Base-by-base conservation (phyloP, 83 land plant species). In the Picea abies region DNA sequence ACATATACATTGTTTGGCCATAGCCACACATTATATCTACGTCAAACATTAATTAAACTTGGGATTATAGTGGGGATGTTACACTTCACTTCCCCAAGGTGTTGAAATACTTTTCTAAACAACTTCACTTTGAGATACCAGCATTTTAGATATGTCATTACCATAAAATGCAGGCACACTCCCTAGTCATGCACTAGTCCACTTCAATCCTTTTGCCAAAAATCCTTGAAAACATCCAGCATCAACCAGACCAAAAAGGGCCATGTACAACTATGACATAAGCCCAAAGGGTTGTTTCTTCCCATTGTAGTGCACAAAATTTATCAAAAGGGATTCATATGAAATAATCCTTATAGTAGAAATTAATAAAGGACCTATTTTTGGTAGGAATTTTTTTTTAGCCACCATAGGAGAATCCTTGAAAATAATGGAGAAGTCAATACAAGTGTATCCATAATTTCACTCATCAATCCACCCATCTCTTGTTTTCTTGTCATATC, bases 351-450 rank as follows among this genome's bases (percentile, higher is more conserved):
- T 84, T 39, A 94, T 86, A 5, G 98, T 80, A 20, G 98, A 84
- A 32, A 97, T 97, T 65, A 96, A 96, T 80, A 96, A 92, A 20
- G 99, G 96, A 9, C 99, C 98, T 0, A 92, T 88, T 89, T 92
- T 96, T 20, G 98, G 98, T 3, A 97, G 60, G 25, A 95, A 91
- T 71, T 87, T 92, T 85, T 97, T 97, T 98, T 96, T 97, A n/a
- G 98, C 99, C 80, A 97, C 99, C 99, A 97, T 97, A 1, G 99
- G 94, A 39, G 99, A 96, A 63, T 98, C 99, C 99, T 98, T 96
- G 91, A 97, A 85, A 97, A 97, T 85, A 97, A 97, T 3, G 99
- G 99, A 25, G 99, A 97, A 2, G 96, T 87, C 86, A 97, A 84
- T 8, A 97, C 63, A 78, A 62, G 85, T 22, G 83, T 23, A 29